phyloP scores from a whole-genome alignment of 176 grass and related monocot species.

The Hyparrhenia diplandra region DNA sequence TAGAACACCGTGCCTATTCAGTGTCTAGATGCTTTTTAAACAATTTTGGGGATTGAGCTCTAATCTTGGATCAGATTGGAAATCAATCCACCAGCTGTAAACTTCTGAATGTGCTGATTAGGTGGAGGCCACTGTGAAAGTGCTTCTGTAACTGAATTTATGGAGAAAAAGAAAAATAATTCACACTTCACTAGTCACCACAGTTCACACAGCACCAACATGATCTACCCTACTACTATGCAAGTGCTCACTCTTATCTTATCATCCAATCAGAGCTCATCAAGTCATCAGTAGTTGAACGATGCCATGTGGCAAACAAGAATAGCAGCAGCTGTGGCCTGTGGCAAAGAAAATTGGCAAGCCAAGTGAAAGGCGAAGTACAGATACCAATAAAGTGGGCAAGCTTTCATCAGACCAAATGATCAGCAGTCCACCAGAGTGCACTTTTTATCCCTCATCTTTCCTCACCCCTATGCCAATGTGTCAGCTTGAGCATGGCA shows the following conservation, averaged over 20 bases:
- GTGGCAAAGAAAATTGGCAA: constrained; percentile 29
- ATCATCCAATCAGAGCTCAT: constrained; percentile 18
- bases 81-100: neutral
- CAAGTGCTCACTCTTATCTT: constrained; percentile 16
- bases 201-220: constrained; percentile 1
- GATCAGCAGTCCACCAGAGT: constrained; percentile 49
- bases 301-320: constrained; percentile 15
- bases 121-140: constrained; percentile 38
- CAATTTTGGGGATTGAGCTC: constrained; percentile 4
- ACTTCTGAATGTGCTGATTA: constrained; percentile 5
- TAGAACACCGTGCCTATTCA: constrained; percentile 13
- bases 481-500: constrained; percentile 57
- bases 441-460: constrained; percentile 28
- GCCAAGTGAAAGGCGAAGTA: constrained; percentile 50
- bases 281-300: neutral
- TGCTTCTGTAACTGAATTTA: constrained; percentile 34
- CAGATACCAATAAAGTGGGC: constrained; percentile 55
- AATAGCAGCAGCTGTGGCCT: neutral
- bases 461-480: constrained; percentile 30
- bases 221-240: neutral
- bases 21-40: constrained; percentile 5
- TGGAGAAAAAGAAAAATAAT: neutral
- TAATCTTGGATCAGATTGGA: neutral
- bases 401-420: constrained; percentile 70
- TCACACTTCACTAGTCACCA: neutral